phyloP scores from a whole-genome alignment of 495 filamentous ascomycete genomes.

The Clavariopsis aquatica region DNA sequence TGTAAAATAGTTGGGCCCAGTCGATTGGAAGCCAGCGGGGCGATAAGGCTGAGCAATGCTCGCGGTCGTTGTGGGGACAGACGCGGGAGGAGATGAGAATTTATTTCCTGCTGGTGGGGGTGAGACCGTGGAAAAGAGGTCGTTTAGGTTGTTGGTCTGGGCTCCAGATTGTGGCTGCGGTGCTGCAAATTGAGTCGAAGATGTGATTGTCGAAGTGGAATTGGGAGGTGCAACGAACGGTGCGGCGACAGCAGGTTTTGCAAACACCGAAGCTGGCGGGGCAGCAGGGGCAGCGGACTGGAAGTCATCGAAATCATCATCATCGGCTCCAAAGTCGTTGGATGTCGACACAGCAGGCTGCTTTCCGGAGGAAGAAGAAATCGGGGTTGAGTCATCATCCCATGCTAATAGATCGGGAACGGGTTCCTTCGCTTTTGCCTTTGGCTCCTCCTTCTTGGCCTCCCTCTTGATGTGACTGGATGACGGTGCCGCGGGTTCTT shows the following conservation, averaged over 20 bases:
- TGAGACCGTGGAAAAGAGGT: constrained; percentile 79
- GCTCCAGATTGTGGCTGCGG: constrained; percentile 81
- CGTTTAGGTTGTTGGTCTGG: constrained; percentile 74
- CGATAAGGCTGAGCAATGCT: constrained; percentile 51
- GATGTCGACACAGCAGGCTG: constrained; percentile 50
- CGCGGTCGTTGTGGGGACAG: constrained; percentile 51
- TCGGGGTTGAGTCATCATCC: constrained; percentile 64
- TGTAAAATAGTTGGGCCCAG: constrained; percentile 91
- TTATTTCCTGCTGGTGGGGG: constrained; percentile 60
- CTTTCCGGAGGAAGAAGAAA: constrained; percentile 55
- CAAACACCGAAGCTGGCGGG: constrained; percentile 39
- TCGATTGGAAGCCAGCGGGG: constrained; percentile 71
- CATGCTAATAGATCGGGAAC: constrained; percentile 85
- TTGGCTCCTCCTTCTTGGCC: constrained; percentile 54
- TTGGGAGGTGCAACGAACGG: constrained; percentile 55
- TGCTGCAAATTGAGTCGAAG: constrained; percentile 69
- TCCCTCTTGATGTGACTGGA: constrained; percentile 46
- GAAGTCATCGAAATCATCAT: constrained; percentile 99
- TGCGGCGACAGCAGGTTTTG: constrained; percentile 45
- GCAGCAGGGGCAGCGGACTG: constrained; percentile 70
- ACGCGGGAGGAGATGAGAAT: constrained; percentile 38
- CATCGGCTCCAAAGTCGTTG: constrained; percentile 61
- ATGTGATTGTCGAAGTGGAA: constrained; percentile 65
- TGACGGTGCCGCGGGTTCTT: constrained; percentile 46
- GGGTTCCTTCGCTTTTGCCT: constrained; percentile 77